Evolutionary conservation across 768 basidiomycete species (phyloP), one percentile per base, ranked within the genome.

Genomic region (Hericium coralloides): DNA sequence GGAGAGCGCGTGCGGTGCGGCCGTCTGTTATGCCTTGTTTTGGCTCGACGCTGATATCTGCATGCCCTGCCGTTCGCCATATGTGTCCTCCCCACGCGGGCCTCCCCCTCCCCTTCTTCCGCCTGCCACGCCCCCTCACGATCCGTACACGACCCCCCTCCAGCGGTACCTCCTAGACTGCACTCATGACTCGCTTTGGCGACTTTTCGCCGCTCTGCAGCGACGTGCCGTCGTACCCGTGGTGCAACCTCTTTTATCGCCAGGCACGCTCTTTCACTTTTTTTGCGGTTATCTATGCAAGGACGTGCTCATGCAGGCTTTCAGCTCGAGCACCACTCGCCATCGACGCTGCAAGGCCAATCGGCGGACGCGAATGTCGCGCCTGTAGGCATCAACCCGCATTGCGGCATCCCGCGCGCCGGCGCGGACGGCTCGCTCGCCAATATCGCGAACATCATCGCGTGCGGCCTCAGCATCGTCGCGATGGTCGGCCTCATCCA

Each of bases 191-290:
- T 60, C 73, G 72, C 61, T 90, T 92, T 68, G 89, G 89, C 58
- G 85, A 89, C 65, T 92, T 89, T 69, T 68, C 75, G 65, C 72
- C 80, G 18, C 73, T 89, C 53, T 92, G 92, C 69, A 72, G 75
- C 43, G 70, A 80, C 45, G 79, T 80, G 9, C 90, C 91, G 1
- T 89, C 87, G 49, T 88, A 95, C 66, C 82, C 94, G 0, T 89
- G 91, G 83, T 98, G 95, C 73, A 97, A 97, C 68, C 84, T 97
- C 63, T 95, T 95, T 74, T 93, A 93, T 73, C 81, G 81, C 58
- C 92, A 95, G 77, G 85, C 92, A 20, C 62, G 74, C 65, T 53
- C 37, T 56, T 55, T 23, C 58, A n/a, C n/a, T n/a, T n/a, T 57
- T 23, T 63, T 64, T 18, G 61, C 58, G 17, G 17, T 38, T 31